Conservation (phyloP, 2,329 filamentous ascomycete species). For the Colletotrichum sp. region DNA sequence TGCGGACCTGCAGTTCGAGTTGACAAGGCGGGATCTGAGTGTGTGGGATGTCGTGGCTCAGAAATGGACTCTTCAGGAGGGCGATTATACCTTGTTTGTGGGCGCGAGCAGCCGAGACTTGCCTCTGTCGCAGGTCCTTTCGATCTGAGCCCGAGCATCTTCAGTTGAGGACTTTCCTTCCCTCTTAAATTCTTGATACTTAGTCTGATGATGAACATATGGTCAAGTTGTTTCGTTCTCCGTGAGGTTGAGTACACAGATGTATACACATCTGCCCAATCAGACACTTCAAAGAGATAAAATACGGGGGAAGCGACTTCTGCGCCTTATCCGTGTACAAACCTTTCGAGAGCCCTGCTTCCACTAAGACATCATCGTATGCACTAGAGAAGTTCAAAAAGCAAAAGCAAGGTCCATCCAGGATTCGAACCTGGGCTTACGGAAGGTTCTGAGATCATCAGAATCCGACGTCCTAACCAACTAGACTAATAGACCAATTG, state of each 20-base stretch:
- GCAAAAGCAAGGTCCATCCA: conserved; percentile 25
- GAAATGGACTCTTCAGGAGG: conserved; percentile 61
- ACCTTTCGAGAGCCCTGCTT: background rate
- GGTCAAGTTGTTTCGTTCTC: too few species aligned
- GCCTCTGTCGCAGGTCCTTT: conserved; percentile 32
- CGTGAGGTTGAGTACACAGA: too few species aligned
- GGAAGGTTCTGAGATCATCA: background rate
- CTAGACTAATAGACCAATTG: conserved; percentile 6
- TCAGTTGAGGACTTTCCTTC: background rate
- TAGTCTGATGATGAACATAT: too few species aligned
- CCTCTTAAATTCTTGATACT: too few species aligned
- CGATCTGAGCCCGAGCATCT: background rate
- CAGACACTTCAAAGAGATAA: background rate
- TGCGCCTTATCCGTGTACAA: background rate
- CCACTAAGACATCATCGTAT: background rate
- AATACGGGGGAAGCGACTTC: background rate
- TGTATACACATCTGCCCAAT: too few species aligned
- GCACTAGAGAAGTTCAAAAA: background rate
- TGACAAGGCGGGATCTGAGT: conserved; percentile 69
- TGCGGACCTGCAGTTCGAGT: conserved; percentile 49
- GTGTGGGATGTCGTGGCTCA: conserved; percentile 67
- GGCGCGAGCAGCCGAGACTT: conserved; percentile 53
- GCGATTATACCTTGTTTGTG: conserved; percentile 48
- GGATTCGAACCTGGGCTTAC: conserved; percentile 18
- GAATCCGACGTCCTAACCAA: conserved; percentile 18